Evolutionary conservation across 2,329 filamentous ascomycete species (phyloP), one percentile per base, ranked within the genome.

Genomic region (Epicoccum sorghinum): DNA sequence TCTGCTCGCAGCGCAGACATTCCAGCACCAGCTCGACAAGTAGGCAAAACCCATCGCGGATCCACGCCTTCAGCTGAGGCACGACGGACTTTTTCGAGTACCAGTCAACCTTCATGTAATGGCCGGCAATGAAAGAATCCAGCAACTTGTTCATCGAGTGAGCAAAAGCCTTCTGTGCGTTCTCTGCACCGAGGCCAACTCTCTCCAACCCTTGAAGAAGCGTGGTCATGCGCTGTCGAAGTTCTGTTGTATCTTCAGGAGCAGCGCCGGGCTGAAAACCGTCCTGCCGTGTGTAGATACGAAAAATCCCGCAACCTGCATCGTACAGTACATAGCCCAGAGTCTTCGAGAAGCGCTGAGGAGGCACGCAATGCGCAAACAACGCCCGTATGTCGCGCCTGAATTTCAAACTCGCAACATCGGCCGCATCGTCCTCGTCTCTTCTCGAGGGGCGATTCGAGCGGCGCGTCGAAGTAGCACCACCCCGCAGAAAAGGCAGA

Each of bases 91-190:
- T 81, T 43, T 80, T 77, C 1, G 76, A 72, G 23, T 72, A 75
- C 70, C 89, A 92, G 42, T 86, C 80, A 2, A 87, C 84, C 52
- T 77, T 77, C 47, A 85, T 79, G 66, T 86, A 91, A 6, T 82
- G 83, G 43, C 80, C 78, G 35, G 77, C 77, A 36, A 92, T 83
- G 62, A 87, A 89, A 10, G 82, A 77, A 38, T 81, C 80, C 79
- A 92, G 86, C 54, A 87, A 79, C 32, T 77, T 76, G 67, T 91
- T 82, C 80, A 91, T 87, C 24, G 89, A 81, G 70, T 89, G 86
- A 13, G 88, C 89, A 65, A 91, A 88, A 32, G 89, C 78, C 27
- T 88, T 82, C 66, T 91, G 87, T 46, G 89, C 89, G 43, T 78
- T 80, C 64, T 89, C 86, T 24, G 87, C 88, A 1, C 86, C 86